Percentiles rank a stretch among this genome's conserved stretches.
These are phyloP conservation scores for Quillaja saponaria DNA, from an alignment of 306 rosid genomes.

Conservation along the genomic window DNA sequence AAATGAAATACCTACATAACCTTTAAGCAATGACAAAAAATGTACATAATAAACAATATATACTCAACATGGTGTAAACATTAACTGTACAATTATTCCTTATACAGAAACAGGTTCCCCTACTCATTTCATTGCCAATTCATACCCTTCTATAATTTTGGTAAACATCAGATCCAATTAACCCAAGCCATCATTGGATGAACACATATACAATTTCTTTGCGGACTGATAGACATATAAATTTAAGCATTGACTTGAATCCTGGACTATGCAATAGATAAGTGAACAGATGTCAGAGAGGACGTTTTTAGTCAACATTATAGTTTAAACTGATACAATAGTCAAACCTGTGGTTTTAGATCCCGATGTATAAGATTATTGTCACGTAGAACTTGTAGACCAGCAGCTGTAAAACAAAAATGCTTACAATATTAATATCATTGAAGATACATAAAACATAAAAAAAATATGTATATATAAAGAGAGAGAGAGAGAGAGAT, in stretches of 20 bases:
- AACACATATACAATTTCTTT: constrained; percentile 3
- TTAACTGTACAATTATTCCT: not conserved
- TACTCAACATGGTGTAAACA: constrained; percentile 2
- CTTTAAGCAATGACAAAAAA: constrained; percentile 39
- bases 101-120: constrained; percentile 2
- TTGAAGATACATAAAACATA: too few relatives aligned
- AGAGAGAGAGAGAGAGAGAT: too few relatives aligned
- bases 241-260: constrained; percentile 18
- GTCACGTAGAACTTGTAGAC: constrained; percentile 88
- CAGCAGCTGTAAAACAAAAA: constrained; percentile 71
- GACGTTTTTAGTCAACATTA: constrained; percentile 1
- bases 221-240: not conserved
- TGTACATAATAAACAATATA: constrained; percentile 27
- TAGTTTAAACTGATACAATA: constrained; percentile 26
- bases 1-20: constrained; percentile 38
- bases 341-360: constrained; percentile 89
- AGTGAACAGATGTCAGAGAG: constrained; percentile 7
- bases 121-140: not conserved
- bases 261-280: constrained; percentile 16
- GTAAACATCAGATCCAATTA: constrained; percentile 1
- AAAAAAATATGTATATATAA: too few relatives aligned
- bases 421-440: constrained; percentile 24
- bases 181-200: constrained; percentile 3
- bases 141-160: constrained; percentile 3
- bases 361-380: constrained; percentile 93